Percentiles rank a stretch among this genome's conserved stretches.
Conservation (phyloP, 352 stramenopile genomes). For the Globisporangium sylvaticum region DNA sequence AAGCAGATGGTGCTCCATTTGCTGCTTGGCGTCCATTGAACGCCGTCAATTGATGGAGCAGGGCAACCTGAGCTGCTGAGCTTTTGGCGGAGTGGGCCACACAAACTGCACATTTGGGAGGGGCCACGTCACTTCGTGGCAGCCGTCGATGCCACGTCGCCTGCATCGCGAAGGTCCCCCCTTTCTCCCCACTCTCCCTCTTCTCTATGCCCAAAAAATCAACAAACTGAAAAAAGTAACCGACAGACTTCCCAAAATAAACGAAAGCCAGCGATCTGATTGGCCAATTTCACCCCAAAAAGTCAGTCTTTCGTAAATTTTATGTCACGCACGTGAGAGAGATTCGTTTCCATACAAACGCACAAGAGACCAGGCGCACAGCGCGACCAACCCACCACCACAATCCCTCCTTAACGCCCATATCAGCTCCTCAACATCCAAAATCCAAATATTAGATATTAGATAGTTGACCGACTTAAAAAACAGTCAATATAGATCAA, state of each 20-base stretch:
- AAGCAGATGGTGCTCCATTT: background rate
- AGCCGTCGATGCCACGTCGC: background rate
- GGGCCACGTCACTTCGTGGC: background rate
- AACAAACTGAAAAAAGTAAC: background rate
- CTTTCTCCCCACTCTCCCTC: background rate
- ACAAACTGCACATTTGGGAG: background rate
- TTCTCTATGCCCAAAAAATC: background rate
- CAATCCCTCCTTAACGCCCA: background rate
- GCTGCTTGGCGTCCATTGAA: background rate
- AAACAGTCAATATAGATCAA: no score
- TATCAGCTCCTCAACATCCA: background rate
- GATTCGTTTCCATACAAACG: slow-evolving; percentile 10
- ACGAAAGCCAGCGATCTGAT: background rate
- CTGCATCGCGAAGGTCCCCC: background rate
- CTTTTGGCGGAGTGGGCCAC: background rate
- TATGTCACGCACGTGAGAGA: slow-evolving; percentile 4
- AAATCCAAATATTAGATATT: no score
- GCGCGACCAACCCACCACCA: background rate
- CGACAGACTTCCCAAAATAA: background rate
- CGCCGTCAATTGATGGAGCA: background rate
- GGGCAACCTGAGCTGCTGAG: background rate
- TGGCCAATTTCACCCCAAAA: background rate
- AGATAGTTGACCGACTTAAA: no score
- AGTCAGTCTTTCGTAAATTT: background rate
- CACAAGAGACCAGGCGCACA: background rate